Conservation (phyloP, 768 basidiomycete species). For the Lenzites betulinus region DNA sequence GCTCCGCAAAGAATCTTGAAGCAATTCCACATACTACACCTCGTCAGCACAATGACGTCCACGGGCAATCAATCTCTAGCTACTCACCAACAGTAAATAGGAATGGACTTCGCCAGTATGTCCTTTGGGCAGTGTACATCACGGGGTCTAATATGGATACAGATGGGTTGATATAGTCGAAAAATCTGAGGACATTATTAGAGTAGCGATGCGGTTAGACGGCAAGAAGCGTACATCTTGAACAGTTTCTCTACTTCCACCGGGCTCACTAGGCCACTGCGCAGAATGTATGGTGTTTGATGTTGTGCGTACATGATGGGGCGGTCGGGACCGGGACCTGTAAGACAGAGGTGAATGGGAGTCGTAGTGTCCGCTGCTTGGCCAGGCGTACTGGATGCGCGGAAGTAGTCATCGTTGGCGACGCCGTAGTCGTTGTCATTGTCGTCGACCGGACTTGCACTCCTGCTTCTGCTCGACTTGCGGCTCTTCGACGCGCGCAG, state of each 20-base stretch:
- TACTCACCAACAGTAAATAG: slow-evolving; percentile 86
- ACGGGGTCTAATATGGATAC: slow-evolving; percentile 78
- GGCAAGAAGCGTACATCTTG: slow-evolving; percentile 51
- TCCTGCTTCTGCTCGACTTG: slow-evolving; percentile 27
- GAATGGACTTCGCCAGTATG: slow-evolving; percentile 85
- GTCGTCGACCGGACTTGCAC: slow-evolving; percentile 40
- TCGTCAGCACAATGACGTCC: background rate
- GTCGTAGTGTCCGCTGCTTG: background rate
- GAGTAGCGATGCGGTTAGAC: background rate
- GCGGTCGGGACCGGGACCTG: slow-evolving; percentile 32
- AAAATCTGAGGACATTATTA: slow-evolving; percentile 50
- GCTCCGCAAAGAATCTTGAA: slow-evolving; percentile 75
- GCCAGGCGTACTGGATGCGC: slow-evolving; percentile 48
- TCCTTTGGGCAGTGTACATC: slow-evolving; percentile 81
- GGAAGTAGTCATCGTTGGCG: slow-evolving; percentile 69
- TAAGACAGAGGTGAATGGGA: background rate
- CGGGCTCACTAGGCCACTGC: slow-evolving; percentile 61
- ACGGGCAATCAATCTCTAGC: background rate
- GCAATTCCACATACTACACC: slow-evolving; percentile 80
- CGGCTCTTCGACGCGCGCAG: slow-evolving; percentile 41
- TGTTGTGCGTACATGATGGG: slow-evolving; percentile 45
- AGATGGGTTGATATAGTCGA: slow-evolving; percentile 77
- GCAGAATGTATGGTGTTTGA: slow-evolving; percentile 65
- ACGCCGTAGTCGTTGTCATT: slow-evolving; percentile 61
- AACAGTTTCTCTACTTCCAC: slow-evolving; percentile 73